Base-by-base conservation (phyloP, 768 basidiomycete species). In the Pholiota molesta region DNA sequence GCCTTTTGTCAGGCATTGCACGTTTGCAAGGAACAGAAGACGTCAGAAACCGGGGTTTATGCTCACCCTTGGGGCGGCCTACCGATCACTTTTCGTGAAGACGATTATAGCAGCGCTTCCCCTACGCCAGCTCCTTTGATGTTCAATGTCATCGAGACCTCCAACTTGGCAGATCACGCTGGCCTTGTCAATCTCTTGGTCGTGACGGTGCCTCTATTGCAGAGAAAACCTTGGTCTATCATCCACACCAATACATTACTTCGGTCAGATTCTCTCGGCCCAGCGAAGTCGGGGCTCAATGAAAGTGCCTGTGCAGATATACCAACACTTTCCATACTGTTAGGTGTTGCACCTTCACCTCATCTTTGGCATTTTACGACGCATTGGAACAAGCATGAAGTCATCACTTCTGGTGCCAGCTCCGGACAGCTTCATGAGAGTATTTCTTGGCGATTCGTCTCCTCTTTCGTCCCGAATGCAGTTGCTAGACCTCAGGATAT, bases 111-210 rank as follows among this genome's bases (percentile, higher is more conserved):
- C 10, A 31, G 47, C 5, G 17, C 49, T 35, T 55, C 51, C 6
- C 19, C 37, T 33, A 16, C 33, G 42, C 28, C 60, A 28, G 75
- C 78, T 2, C 81, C 82, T 1, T 35, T 69, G 11, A 51, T 59
- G 1, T 85, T 84, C 65, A 72, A 79, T 61, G 73, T 81, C 57
- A 79, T 85, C 33, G 82, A 85, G 33, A 79, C 83, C 0, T 84
- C 83, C 23, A 84, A 84, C 59, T 71, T 85, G 26, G 64, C 70
- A 1, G 83, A 85, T 65, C 80, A 81, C 63, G 31, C 81, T 16
- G 83, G 82, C 0, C 67, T 83, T 14, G 60, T 84, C 16, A 85
- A 84, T 55, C 56, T 83, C 42, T 67, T 85, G 5, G 54, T 76
- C 29, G 70, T 72, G 3, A 66, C 77, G 0, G 57, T 74, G 0